Evolutionary conservation across 129 eudicot genomes (phyloP).

Genomic region (Tagetes erecta): DNA sequence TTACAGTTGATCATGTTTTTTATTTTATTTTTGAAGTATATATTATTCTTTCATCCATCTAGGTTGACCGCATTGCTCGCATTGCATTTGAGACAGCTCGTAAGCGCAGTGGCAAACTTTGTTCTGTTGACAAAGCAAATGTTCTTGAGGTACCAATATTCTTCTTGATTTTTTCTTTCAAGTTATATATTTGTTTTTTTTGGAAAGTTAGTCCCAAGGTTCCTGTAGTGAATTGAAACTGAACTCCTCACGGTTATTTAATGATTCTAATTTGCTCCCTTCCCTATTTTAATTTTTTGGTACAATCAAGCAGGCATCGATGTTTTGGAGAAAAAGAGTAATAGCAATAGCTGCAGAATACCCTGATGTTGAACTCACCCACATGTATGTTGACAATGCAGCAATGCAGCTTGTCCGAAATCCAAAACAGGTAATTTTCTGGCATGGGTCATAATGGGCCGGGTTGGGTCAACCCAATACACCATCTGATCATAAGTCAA

Average conservation of each 20-base stretch:
- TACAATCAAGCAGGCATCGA: slow-evolving; percentile 60
- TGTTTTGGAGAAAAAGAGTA: slow-evolving; percentile 91
- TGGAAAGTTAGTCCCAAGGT: not conserved
- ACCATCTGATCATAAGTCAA: not conserved
- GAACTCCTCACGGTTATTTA: not conserved
- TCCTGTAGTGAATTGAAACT: not conserved
- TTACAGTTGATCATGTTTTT: not conserved
- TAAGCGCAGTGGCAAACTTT: slow-evolving; percentile 82
- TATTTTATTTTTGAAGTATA: not conserved
- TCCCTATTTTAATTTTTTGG: not conserved
- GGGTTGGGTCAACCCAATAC: not conserved
- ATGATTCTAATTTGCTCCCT: not conserved
- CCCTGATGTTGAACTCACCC: slow-evolving; percentile 93
- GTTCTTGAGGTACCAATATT: slow-evolving; percentile 72
- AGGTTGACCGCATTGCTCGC: slow-evolving; percentile 97
- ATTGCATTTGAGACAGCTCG: slow-evolving; percentile 94
- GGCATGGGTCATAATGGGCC: not conserved
- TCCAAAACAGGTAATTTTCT: slow-evolving; percentile 74
- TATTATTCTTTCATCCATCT: slow-evolving; percentile 12
- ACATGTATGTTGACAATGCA: slow-evolving; percentile 98
- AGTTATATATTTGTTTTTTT: not conserved
- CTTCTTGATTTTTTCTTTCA: not conserved
- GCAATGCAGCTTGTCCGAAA: slow-evolving; percentile 98
- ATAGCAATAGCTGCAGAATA: slow-evolving; percentile 67
- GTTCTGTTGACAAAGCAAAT: slow-evolving; percentile 98